Evolutionary conservation across 2,329 filamentous ascomycete species (phyloP).

Genomic region (Tolypocladium capitatum): DNA sequence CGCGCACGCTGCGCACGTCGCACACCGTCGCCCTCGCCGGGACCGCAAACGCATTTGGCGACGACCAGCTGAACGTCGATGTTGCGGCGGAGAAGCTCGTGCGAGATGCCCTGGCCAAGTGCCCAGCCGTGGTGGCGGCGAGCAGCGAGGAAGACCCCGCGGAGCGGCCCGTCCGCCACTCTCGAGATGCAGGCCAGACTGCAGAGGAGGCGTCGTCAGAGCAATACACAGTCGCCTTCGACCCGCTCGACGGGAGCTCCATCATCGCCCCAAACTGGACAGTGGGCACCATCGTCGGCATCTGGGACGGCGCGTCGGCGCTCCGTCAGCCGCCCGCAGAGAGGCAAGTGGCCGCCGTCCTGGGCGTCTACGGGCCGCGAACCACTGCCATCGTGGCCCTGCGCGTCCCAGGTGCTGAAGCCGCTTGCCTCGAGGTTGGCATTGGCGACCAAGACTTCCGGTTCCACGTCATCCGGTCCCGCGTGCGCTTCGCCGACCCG

Average conservation of each 20-base stretch:
- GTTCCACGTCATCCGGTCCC: slow-evolving; percentile 26
- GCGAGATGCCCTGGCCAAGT: slow-evolving; percentile 28
- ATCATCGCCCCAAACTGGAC: slow-evolving; percentile 46
- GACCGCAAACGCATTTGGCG: slow-evolving; percentile 43
- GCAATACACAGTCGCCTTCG: slow-evolving; percentile 46
- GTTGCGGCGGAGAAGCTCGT: slow-evolving; percentile 36
- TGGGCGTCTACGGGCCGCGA: slow-evolving; percentile 41
- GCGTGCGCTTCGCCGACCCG: slow-evolving; percentile 22
- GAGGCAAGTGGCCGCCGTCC: slow-evolving; percentile 33
- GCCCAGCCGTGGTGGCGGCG: slow-evolving; percentile 32
- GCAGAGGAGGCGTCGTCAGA: slow-evolving; percentile 14
- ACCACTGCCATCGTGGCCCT: slow-evolving; percentile 43
- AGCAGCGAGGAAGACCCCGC: slow-evolving; percentile 50
- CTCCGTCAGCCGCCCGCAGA: slow-evolving; percentile 24
- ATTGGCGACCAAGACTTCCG: slow-evolving; percentile 15
- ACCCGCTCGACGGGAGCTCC: slow-evolving; percentile 50
- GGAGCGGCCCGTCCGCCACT: slow-evolving; percentile 23
- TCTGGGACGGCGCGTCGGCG: slow-evolving; percentile 39
- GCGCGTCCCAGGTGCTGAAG: slow-evolving; percentile 24
- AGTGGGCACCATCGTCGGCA: slow-evolving; percentile 44
- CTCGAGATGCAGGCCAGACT: not conserved
- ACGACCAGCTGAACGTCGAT: slow-evolving; percentile 47
- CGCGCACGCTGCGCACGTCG: slow-evolving; percentile 27
- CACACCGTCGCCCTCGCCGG: slow-evolving; percentile 33
- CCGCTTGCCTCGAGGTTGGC: slow-evolving; percentile 39